A percentile compares a stretch with the other conserved stretches of the same genome.
phyloP scores from a whole-genome alignment of 805 yeast species.

The Hanseniaspora guilliermondii region DNA sequence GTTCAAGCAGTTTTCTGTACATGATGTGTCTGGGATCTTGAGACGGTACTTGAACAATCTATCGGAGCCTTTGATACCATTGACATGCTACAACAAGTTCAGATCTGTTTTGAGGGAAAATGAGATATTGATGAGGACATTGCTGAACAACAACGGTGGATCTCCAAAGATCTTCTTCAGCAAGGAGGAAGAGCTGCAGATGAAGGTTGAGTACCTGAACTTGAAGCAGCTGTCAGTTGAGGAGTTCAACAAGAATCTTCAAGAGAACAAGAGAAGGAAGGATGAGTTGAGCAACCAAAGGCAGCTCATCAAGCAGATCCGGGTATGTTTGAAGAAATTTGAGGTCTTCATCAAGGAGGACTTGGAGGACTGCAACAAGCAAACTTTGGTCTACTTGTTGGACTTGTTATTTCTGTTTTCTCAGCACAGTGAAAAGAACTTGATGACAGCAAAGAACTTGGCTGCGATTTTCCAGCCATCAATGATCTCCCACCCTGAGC shows the following conservation, averaged over 20 bases:
- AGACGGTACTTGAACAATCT: slow-evolving; percentile 75
- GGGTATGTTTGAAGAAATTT: slow-evolving; percentile 58
- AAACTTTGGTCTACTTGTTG: slow-evolving; percentile 69
- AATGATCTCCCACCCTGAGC: slow-evolving; percentile 81
- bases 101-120: slow-evolving; percentile 53
- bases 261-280: slow-evolving; percentile 29
- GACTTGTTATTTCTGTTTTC: slow-evolving; percentile 81
- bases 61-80: slow-evolving; percentile 85
- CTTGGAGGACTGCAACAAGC: slow-evolving; percentile 60
- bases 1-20: slow-evolving; percentile 63
- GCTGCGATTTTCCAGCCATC: slow-evolving; percentile 97
- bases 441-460: slow-evolving; percentile 85
- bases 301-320: slow-evolving; percentile 50
- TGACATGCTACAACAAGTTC: slow-evolving; percentile 60
- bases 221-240: slow-evolving; percentile 17
- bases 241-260: slow-evolving; percentile 22
- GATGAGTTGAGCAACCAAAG: slow-evolving; percentile 38
- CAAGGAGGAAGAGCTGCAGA: slow-evolving; percentile 9
- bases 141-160: slow-evolving; percentile 51
- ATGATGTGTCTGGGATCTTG: slow-evolving; percentile 87
- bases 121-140: slow-evolving; percentile 34
- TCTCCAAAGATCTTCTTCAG: slow-evolving; percentile 9
- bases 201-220: slow-evolving; percentile 14
- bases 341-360: slow-evolving; percentile 53
- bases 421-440: slow-evolving; percentile 58